Evolutionary conservation across 1,284 basidiomycete genomes (phyloP).

Genomic region (Cryptococcus hybrid): DNA sequence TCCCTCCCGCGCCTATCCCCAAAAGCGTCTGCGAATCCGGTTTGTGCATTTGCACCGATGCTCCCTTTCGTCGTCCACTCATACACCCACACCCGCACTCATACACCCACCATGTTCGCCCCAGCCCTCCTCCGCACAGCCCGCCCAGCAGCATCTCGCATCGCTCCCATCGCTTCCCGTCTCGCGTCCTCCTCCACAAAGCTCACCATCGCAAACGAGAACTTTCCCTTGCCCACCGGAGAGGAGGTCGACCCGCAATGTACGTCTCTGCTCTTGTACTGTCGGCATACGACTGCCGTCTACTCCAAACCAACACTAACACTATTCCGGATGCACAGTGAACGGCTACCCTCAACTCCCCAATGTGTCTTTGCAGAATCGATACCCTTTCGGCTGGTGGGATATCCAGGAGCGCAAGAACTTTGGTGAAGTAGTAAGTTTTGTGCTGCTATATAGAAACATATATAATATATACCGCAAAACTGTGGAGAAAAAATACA

Average conservation of each 20-base stretch:
- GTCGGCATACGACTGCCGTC: too few relatives aligned
- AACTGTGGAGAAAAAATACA: background rate
- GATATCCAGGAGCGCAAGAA: conserved; percentile 78
- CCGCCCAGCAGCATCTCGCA: conserved; percentile 2
- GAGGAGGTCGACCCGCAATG: conserved; percentile 46
- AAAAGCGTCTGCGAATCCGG: background rate
- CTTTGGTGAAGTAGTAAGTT: conserved; percentile 73
- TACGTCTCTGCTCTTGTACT: conserved; percentile 17
- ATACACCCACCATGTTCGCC: conserved; percentile 26
- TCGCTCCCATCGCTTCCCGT: conserved; percentile 1
- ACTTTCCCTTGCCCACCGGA: conserved; percentile 27
- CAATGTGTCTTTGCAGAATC: conserved; percentile 64
- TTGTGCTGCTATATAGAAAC: background rate
- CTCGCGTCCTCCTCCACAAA: conserved; percentile 12
- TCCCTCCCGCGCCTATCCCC: background rate
- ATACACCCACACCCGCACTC: background rate
- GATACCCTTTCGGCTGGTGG: conserved; percentile 74
- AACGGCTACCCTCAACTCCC: conserved; percentile 74
- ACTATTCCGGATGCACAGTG: conserved; percentile 24
- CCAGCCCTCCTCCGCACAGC: conserved; percentile 22
- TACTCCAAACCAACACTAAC: background rate
- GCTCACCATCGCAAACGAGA: background rate
- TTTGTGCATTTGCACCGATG: conserved; percentile 3
- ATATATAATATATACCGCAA: background rate
- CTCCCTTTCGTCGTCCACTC: background rate